phyloP scores from a whole-genome alignment of 768 basidiomycete genomes.

The Mycena crocata region DNA sequence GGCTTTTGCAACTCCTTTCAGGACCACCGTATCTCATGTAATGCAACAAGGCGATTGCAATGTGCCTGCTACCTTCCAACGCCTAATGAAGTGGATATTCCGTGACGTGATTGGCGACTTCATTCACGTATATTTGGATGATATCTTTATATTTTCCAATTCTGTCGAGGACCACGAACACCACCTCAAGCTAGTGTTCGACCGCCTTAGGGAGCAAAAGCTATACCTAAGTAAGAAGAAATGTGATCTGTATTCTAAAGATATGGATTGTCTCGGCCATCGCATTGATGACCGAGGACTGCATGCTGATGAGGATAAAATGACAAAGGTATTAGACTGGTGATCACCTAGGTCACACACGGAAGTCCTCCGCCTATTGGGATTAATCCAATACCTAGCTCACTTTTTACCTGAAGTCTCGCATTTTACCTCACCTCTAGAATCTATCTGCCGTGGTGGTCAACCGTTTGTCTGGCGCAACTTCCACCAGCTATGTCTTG shows the following conservation, averaged over 20 bases:
- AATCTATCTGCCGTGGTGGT: not conserved
- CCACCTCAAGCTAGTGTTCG: constrained; percentile 47
- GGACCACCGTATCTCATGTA: not conserved
- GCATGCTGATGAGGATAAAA: constrained; percentile 39
- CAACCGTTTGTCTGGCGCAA: not conserved
- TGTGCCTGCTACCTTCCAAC: constrained; percentile 57
- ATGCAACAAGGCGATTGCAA: constrained; percentile 55
- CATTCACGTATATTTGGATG: constrained; percentile 57
- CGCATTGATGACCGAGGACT: constrained; percentile 46
- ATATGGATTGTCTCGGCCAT: constrained; percentile 34
- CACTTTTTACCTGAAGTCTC: constrained; percentile 5
- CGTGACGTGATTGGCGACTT: constrained; percentile 49
- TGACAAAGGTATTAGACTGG: constrained; percentile 3
- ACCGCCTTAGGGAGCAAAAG: constrained; percentile 36
- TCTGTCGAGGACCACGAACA: constrained; percentile 51
- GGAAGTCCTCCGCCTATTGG: not conserved
- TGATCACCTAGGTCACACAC: not conserved
- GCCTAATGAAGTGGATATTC: constrained; percentile 55
- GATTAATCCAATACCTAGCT: constrained; percentile 2
- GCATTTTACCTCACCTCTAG: constrained; percentile 4
- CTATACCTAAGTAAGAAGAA: constrained; percentile 46
- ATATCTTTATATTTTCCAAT: constrained; percentile 54
- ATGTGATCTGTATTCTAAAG: constrained; percentile 39
- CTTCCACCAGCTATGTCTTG: constrained; percentile 2
- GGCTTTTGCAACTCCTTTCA: constrained; percentile 37